These are phyloP conservation scores for Tremella mesenterica DNA, from an alignment of 768 basidiomycete genomes.

Conservation along the genomic window DNA sequence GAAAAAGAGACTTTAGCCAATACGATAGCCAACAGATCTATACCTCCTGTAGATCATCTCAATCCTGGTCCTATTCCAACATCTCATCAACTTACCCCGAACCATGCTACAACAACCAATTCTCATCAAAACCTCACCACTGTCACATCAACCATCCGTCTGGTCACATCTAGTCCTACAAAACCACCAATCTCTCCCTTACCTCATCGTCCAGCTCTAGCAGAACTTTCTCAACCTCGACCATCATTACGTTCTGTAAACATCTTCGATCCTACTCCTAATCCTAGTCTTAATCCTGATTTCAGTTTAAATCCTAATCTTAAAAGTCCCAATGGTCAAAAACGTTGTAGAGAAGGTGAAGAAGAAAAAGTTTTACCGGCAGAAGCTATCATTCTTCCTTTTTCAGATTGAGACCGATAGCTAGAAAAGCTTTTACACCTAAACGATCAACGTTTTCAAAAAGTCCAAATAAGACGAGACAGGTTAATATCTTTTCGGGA, in stretches of 20 bases:
- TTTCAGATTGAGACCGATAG: background rate
- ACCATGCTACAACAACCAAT: no score
- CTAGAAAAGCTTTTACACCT: background rate
- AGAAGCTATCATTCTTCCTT: constrained; percentile 9
- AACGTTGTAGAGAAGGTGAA: constrained; percentile 4
- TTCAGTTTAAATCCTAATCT: constrained; percentile 6
- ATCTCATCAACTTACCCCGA: no score
- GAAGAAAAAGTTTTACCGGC: constrained; percentile 6
- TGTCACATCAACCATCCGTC: background rate
- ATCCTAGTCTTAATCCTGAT: constrained; percentile 1
- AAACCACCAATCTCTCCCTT: background rate
- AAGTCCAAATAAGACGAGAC: background rate
- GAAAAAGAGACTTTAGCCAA: constrained; percentile 18
- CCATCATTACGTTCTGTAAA: constrained; percentile 5
- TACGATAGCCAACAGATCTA: constrained; percentile 9
- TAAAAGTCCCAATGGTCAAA: background rate
- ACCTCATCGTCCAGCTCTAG: background rate
- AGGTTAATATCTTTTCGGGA: background rate
- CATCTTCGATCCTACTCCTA: constrained; percentile 10
- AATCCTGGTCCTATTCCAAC: constrained; percentile 3
- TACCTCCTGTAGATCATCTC: background rate
- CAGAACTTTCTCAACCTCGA: background rate
- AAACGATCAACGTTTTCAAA: no score
- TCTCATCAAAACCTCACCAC: no score
- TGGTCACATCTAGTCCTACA: background rate